Conservation (phyloP, 495 filamentous ascomycete species). For the Cladorrhinum samala region DNA sequence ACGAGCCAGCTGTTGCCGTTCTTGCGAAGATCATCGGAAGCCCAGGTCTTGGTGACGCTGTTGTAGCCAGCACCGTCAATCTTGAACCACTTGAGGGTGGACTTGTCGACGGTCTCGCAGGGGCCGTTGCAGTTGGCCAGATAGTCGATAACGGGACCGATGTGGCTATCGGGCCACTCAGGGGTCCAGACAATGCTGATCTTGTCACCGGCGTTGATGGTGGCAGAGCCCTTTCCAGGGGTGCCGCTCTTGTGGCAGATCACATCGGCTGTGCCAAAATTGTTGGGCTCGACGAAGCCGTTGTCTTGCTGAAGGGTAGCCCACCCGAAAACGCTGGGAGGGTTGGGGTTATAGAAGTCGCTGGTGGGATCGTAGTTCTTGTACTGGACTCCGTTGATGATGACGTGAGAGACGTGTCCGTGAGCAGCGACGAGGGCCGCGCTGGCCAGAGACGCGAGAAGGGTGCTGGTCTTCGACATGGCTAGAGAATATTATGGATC, state of each 20-base stretch:
- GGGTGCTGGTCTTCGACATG: constrained; percentile 23
- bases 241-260: constrained; percentile 45
- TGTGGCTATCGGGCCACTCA: constrained; percentile 37
- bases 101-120: constrained; percentile 61
- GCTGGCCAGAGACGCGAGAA: constrained; percentile 42
- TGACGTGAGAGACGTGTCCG: constrained; percentile 54
- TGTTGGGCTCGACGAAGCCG: constrained; percentile 50
- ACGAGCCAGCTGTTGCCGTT: constrained; percentile 66
- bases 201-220: constrained; percentile 38
- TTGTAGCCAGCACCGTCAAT: constrained; percentile 60
- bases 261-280: constrained; percentile 39
- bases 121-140: constrained; percentile 67
- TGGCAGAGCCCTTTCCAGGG: constrained; percentile 34
- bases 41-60: constrained; percentile 57
- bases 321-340: constrained; percentile 49
- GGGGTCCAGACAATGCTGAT: constrained; percentile 43
- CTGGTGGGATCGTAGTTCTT: constrained; percentile 37
- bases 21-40: constrained; percentile 56
- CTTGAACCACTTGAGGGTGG: constrained; percentile 66
- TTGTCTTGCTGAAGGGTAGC: constrained; percentile 49
- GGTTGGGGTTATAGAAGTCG: constrained; percentile 46
- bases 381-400: constrained; percentile 52
- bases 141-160: constrained; percentile 69
- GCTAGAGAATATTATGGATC: constrained; percentile 3
- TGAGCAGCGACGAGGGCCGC: constrained; percentile 53